These are phyloP conservation scores for Begonia fuchsioides DNA, from an alignment of 306 rosid species.

Conservation along the genomic window DNA sequence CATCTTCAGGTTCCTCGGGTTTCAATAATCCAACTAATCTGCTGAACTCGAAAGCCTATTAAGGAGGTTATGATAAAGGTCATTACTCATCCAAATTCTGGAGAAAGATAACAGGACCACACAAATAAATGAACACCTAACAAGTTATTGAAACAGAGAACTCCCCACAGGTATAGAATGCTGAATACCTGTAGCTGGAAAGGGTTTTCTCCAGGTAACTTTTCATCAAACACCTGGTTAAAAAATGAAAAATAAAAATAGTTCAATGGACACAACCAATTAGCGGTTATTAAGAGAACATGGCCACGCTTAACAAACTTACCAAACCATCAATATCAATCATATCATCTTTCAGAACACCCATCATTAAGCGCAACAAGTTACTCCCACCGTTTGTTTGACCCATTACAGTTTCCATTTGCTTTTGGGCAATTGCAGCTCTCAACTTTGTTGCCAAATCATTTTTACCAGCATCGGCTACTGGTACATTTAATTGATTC, in stretches of 20 bases:
- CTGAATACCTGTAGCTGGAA: constrained; percentile 73
- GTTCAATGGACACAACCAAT: background rate
- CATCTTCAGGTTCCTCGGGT: constrained; percentile 83
- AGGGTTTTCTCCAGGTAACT: constrained; percentile 77
- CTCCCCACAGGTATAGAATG: background rate
- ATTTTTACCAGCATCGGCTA: constrained; percentile 48
- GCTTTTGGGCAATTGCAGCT: constrained; percentile 85
- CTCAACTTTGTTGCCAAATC: constrained; percentile 89
- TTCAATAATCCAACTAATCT: constrained; percentile 70
- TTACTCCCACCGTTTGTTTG: constrained; percentile 66
- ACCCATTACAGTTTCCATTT: constrained; percentile 75
- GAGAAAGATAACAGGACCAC: no score
- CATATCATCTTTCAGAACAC: constrained; percentile 67
- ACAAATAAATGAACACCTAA: no score
- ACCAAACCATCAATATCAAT: constrained; percentile 95
- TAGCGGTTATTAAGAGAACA: background rate
- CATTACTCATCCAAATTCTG: constrained; percentile 11
- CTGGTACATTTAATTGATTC: constrained; percentile 34
- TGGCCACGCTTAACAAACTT: constrained; percentile 14
- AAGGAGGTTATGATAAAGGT: constrained; percentile 10
- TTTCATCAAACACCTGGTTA: constrained; percentile 82
- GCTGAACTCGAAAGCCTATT: constrained; percentile 93
- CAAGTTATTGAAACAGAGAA: background rate
- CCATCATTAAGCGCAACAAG: constrained; percentile 74
- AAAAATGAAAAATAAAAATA: constrained; percentile 3